phyloP scores from a whole-genome alignment of 805 yeast species.

The Kuraishia ogatae region DNA sequence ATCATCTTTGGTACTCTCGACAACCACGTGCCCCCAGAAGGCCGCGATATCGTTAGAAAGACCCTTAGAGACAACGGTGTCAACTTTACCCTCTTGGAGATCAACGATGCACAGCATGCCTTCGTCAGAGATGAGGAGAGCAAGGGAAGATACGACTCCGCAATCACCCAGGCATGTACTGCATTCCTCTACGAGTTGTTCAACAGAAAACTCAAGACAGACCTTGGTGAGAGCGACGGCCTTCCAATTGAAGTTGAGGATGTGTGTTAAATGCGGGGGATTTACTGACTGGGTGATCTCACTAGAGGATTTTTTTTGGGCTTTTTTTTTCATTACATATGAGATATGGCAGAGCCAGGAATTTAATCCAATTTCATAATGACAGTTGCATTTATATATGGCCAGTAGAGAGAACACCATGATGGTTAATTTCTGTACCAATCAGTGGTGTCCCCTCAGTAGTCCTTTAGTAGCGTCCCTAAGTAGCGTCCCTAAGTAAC shows the following conservation, averaged over 20 bases:
- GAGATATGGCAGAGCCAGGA: neutral
- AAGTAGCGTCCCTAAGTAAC: no score
- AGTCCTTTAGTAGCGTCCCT: no score
- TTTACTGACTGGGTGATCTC: no score
- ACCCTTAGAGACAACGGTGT: conserved; percentile 50
- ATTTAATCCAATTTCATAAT: neutral
- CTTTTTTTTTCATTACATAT: no score
- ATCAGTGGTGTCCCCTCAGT: no score
- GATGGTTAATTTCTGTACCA: no score
- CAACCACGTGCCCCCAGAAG: conserved; percentile 72
- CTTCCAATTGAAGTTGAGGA: conserved; percentile 43
- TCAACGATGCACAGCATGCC: conserved; percentile 78
- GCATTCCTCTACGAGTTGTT: conserved; percentile 65
- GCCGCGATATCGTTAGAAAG: conserved; percentile 62
- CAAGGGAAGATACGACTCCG: conserved; percentile 80
- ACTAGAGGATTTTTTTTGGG: no score
- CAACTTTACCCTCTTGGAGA: conserved; percentile 62
- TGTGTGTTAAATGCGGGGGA: conserved; percentile 40
- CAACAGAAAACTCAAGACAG: conserved; percentile 56
- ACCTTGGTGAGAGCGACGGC: conserved; percentile 57
- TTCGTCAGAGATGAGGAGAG: conserved; percentile 72
- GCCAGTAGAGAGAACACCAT: no score
- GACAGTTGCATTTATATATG: no score
- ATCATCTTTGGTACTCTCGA: conserved; percentile 74
- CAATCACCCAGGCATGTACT: conserved; percentile 57